Base-by-base conservation (phyloP, 768 basidiomycete genomes). In the Paxillus rubicundulus region DNA sequence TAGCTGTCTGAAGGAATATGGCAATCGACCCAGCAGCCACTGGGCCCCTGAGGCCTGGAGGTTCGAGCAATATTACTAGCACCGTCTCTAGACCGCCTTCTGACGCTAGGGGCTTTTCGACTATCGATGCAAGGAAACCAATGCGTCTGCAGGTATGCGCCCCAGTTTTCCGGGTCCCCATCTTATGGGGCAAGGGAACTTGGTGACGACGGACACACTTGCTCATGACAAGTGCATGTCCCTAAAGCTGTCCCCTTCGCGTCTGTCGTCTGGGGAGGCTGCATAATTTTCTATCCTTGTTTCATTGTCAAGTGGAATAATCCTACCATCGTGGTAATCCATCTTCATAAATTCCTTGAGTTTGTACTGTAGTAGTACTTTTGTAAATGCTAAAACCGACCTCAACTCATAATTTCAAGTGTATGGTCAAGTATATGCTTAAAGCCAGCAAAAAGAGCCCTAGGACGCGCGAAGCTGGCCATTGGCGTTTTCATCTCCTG, bases 1-100 rank as follows among this genome's bases (percentile, higher is more conserved):
- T 41, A 84, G 86, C 64, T 77, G 84, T 53, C 72, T 88, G 20
- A 76, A 81, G 34, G 82, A 84, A 47, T 84, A 81, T 57, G 77
- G 71, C 57, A 39, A 70, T 60, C 50, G 49, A 17, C 38, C 61
- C n/a, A 33, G 45, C n/a, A 36, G 4, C 12, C 60, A 53, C 42
- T 55, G 52, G 10, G 43, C 52, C n/a, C 63, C 62, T n/a, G n/a
- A n/a, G n/a, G n/a, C n/a, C 9, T 54, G 21, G 2, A 21, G 5
- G 21, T 5, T 21, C 63, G 17, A 56, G 66, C 48, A 64, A 61
- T 28, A 45, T 66, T 14, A 51, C 66, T 18, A 56, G 41, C n/a
- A 58, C 21, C 21, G 21, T 21, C 21, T 21, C 21, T 21, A 21
- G 21, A 5, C 21, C 21, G 21, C 43, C 32, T 21, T 33, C 5